Base-by-base conservation (phyloP, 1,284 basidiomycete genomes). In the Pseudomicrostroma phylloplanum region DNA sequence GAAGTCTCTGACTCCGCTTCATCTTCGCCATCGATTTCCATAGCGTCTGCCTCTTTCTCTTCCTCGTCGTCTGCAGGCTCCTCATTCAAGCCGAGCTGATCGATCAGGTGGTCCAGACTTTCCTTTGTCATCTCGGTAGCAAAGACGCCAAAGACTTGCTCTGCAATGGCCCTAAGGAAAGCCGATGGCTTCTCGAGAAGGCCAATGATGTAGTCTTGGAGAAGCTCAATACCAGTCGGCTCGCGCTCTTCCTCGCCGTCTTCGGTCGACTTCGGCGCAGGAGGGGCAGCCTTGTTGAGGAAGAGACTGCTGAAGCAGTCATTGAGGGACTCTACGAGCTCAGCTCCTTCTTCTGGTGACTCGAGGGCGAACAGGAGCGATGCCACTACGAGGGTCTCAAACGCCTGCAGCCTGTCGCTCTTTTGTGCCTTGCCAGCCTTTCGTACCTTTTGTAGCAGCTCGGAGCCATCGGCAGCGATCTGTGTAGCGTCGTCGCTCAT, bases 121-220 rank as follows among this genome's bases (percentile, higher is more conserved):
- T 86, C 86, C 61, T 84, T 85, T 60, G 86, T 85, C 60, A 91
- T 86, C 17, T 85, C 84, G 11, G 84, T 82, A 26, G 88, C 86
- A 26, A 96, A 83, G 59, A 89, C 83, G 21, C 86, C 85, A 76
- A 97, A 96, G 4, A 87, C 88, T 67, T 91, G 86, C 64, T 88
- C 92, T 8, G 89, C 89, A 21, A 92, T 82, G 0, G 86, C 85
- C 23, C 91, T 87, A 79, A 91, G 84, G 80, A 91, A 94, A 42
- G 87, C 86, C 11, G 88, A 90, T 1, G 89, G 87, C 65, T 88
- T 85, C 78, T 97, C 92, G 57, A 98, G 82, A 74, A 91, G 88
- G 8, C 90, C 90, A 61, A 97, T 89, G 62, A 97, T 85, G 25
- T 85, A 85, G 75, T 97, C 93, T 56, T 93, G 87, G 43, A 97